These are phyloP conservation scores for Penicillium salamii DNA, from an alignment of 495 filamentous ascomycete genomes.

Conservation along the genomic window DNA sequence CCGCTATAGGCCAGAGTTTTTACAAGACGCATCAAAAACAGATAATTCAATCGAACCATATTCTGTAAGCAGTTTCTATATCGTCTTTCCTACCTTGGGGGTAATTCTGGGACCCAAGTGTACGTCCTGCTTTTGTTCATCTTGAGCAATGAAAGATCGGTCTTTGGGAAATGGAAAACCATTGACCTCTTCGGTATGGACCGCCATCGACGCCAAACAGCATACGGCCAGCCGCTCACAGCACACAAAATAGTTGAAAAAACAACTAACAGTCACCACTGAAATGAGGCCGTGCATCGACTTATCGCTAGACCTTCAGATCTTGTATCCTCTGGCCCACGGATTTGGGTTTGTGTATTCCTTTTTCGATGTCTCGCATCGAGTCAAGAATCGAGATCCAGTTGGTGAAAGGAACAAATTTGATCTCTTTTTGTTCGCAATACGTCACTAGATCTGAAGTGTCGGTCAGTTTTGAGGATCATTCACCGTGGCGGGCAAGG, in stretches of 20 bases:
- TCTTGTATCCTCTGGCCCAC: neutral
- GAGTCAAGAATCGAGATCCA: conserved; percentile 64
- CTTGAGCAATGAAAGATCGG: no score
- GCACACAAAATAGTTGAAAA: neutral
- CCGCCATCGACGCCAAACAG: neutral
- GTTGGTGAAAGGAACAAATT: conserved; percentile 69
- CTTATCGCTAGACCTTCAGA: neutral
- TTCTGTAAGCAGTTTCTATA: no score
- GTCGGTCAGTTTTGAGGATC: neutral
- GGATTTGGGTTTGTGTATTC: neutral
- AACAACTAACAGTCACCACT: neutral
- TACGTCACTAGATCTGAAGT: conserved; percentile 64
- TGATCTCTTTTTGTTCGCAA: conserved; percentile 65
- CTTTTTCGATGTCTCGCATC: conserved; percentile 56
- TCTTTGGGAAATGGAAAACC: no score
- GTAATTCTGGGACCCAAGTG: no score
- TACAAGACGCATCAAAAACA: no score
- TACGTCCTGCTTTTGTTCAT: no score
- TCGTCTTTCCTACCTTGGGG: no score
- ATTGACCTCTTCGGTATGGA: no score
- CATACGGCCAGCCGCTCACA: neutral
- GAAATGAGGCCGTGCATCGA: neutral
- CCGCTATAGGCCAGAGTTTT: no score
- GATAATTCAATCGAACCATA: no score
- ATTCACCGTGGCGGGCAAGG: neutral